Conservation (phyloP, 2,329 filamentous ascomycete genomes). For the Gnomoniopsis sp. region DNA sequence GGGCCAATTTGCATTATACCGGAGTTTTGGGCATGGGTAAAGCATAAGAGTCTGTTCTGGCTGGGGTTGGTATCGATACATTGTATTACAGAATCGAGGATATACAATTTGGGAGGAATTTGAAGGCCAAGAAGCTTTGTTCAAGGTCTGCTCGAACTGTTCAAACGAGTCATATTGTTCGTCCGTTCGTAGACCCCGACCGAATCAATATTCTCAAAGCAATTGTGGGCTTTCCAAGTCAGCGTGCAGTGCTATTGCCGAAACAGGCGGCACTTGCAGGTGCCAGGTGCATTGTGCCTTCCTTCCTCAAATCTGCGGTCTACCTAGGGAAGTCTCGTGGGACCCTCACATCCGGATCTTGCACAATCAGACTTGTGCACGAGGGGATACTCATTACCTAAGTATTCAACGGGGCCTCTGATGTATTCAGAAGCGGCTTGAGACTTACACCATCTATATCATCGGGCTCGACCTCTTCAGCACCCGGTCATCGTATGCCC, state of each 20-base stretch:
- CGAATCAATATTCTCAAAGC: too few relatives aligned
- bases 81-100: background rate
- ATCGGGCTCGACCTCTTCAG: background rate
- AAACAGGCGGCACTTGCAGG: too few relatives aligned
- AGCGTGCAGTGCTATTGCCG: background rate
- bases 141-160: too few relatives aligned
- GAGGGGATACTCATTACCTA: background rate
- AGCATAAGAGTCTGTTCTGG: background rate
- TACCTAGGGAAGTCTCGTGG: background rate
- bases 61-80: background rate
- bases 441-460: background rate
- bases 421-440: background rate
- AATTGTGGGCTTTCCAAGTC: background rate
- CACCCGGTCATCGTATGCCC: background rate
- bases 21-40: constrained; percentile 16
- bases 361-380: background rate
- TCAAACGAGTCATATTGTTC: too few relatives aligned
- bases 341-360: background rate
- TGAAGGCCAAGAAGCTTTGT: background rate
- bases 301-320: background rate
- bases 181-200: too few relatives aligned
- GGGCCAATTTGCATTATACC: background rate
- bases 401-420: background rate
- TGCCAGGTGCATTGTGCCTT: background rate
- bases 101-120: background rate